Evolutionary conservation across 2,329 filamentous ascomycete genomes (phyloP).

Genomic region (Colletotrichum falcatum): DNA sequence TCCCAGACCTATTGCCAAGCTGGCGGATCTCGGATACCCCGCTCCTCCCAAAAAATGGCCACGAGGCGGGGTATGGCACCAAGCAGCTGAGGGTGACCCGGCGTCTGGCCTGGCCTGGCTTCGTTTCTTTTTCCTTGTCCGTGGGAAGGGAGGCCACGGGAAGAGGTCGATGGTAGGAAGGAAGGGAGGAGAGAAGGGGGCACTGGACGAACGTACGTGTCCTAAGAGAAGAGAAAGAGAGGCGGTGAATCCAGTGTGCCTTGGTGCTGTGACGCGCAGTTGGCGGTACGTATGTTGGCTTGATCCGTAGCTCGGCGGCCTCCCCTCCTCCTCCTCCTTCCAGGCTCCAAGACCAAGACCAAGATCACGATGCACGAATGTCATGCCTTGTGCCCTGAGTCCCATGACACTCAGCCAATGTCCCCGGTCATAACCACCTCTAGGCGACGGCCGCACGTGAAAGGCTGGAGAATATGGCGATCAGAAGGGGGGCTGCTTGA

Average conservation of each 20-base stretch:
- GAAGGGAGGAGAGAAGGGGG: neutral
- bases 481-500: neutral
- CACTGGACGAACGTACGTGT: neutral
- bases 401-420: neutral
- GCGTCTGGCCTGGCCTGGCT: neutral
- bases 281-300: neutral
- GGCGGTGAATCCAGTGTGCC: constrained; percentile 4
- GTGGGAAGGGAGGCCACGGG: neutral
- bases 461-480: neutral
- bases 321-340: neutral
- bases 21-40: constrained; percentile 24
- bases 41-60: neutral
- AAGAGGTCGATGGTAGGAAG: neutral
- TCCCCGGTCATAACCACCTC: neutral
- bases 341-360: neutral
- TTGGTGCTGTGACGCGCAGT: neutral
- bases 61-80: neutral
- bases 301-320: neutral
- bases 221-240: neutral
- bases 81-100: neutral
- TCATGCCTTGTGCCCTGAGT: neutral
- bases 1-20: neutral
- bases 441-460: neutral
- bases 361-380: neutral
- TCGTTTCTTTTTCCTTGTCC: neutral